phyloP scores from a whole-genome alignment of 192 early-diverging fungal species.

The Coemansia sp. region DNA sequence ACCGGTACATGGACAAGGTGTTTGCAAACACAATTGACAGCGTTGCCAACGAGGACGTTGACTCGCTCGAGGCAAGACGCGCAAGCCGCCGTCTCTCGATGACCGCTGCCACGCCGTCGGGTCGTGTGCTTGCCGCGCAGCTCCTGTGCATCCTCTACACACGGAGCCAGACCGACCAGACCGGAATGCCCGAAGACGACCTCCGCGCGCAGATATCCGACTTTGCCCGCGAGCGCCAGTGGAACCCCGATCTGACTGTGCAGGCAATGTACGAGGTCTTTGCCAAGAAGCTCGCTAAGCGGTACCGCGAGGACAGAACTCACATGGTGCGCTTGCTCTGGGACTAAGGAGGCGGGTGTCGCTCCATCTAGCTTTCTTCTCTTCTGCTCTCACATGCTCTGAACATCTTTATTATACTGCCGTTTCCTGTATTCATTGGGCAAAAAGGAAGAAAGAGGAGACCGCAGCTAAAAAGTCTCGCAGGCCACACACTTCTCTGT shows the following conservation, averaged over 20 bases:
- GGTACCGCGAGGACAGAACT: slow-evolving; percentile 44
- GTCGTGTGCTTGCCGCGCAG: slow-evolving; percentile 48
- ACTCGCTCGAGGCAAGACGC: slow-evolving; percentile 39
- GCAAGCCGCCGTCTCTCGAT: slow-evolving; percentile 48
- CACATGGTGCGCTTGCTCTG: slow-evolving; percentile 50
- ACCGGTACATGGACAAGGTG: slow-evolving; percentile 45
- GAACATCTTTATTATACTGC: not conserved
- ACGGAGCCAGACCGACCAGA: slow-evolving; percentile 18
- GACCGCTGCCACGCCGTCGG: slow-evolving; percentile 32
- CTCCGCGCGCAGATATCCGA: slow-evolving; percentile 41
- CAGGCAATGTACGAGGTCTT: slow-evolving; percentile 55
- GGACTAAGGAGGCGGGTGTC: slow-evolving; percentile 12
- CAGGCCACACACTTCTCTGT: no score
- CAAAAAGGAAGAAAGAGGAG: no score
- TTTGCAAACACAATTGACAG: slow-evolving; percentile 50
- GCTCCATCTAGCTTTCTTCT: not conserved
- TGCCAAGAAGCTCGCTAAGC: slow-evolving; percentile 49
- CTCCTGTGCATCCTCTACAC: slow-evolving; percentile 51
- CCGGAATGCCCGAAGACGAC: slow-evolving; percentile 44
- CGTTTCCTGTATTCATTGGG: no score
- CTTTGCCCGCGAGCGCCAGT: slow-evolving; percentile 49
- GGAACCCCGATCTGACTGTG: slow-evolving; percentile 52
- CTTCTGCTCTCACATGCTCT: not conserved
- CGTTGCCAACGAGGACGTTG: slow-evolving; percentile 52
- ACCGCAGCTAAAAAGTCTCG: no score